Evolutionary conservation across 169 alveolate species (phyloP), one percentile per base, ranked within the genome.

Genomic region (Toxoplasma gondii): DNA sequence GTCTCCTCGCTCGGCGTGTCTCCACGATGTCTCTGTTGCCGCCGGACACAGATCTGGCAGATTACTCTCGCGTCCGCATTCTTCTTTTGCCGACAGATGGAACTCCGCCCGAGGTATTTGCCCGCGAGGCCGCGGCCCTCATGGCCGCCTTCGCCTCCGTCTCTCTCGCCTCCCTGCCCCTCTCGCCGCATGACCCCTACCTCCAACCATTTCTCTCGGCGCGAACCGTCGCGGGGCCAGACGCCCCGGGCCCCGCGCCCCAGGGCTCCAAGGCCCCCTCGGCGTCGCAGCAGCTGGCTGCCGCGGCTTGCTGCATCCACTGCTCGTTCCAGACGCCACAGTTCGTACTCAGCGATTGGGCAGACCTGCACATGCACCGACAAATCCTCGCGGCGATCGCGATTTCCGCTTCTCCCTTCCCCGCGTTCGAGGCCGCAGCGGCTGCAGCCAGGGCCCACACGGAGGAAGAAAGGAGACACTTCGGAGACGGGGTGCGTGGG

Each of bases 311-410:
- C 9, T 10, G 90, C 90, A 43, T 82, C n/a, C 90, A 82, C 67
- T 82, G 90, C 67, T 39, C 90, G 9, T 82, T 82, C 64, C 90
- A 82, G 36, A 82, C 90, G 44, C 90, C 90, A 27, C 90, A 82
- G 64, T 82, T 45, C 45, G 81, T 86, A 1, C n/a, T 34, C 39
- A 86, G 81, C 36, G 92, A 86, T 29, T 86, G 92, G 92, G 70
- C 93, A 19, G 93, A 90, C 45, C 93, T 90, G n/a, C 70, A 90
- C 74, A 22, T 90, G 74, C 93, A 90, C 49, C 58, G 53, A 34
- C 93, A 90, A 45, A 78, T 90, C 38, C 27, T 90, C 53, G 93
- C 87, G 0, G 93, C 93, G 53, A 64, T 90, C 39, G 93, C 93
- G 81, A 41, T 90, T 49, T 45, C 80, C 49, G 81, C 81, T 0